Conservation (phyloP, 257 asterid species). For the Plantago ovata region DNA sequence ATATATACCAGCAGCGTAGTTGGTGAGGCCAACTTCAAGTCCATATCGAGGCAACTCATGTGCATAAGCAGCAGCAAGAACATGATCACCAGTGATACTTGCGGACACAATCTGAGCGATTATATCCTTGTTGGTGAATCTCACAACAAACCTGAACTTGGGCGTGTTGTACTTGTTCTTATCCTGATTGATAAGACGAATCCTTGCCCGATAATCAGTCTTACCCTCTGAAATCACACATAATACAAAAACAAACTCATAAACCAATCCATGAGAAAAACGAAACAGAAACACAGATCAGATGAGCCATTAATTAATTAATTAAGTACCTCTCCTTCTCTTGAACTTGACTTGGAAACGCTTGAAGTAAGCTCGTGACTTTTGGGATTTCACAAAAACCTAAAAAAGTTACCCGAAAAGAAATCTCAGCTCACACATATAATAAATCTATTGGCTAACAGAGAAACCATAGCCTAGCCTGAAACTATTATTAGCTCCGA, state of each 20-base stretch:
- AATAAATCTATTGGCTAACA: too few species aligned
- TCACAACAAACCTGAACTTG: slow-evolving; percentile 60
- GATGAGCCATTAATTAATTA: neutral
- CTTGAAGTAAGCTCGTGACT: slow-evolving; percentile 65
- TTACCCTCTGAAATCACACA: slow-evolving; percentile 46
- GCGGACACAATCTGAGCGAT: slow-evolving; percentile 64
- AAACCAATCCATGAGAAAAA: neutral
- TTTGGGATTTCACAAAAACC: slow-evolving; percentile 70
- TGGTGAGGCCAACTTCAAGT: slow-evolving; percentile 67
- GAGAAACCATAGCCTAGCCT: too few species aligned
- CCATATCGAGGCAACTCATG: too few species aligned
- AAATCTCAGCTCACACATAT: too few species aligned
- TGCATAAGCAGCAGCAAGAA: slow-evolving; percentile 59
- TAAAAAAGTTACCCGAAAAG: slow-evolving; percentile 19
- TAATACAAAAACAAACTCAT: neutral
- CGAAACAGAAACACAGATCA: too few species aligned
- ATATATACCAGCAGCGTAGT: slow-evolving; percentile 68
- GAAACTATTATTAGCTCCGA: too few species aligned
- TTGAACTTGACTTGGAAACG: slow-evolving; percentile 71
- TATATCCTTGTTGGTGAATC: slow-evolving; percentile 68
- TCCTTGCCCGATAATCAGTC: slow-evolving; percentile 78
- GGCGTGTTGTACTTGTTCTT: too few species aligned
- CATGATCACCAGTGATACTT: slow-evolving; percentile 61
- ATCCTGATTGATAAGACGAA: slow-evolving; percentile 66
- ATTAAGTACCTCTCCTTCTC: slow-evolving; percentile 66